These are phyloP conservation scores for Pythium chondricola DNA, from an alignment of 352 stramenopile genomes.

Conservation along the genomic window DNA sequence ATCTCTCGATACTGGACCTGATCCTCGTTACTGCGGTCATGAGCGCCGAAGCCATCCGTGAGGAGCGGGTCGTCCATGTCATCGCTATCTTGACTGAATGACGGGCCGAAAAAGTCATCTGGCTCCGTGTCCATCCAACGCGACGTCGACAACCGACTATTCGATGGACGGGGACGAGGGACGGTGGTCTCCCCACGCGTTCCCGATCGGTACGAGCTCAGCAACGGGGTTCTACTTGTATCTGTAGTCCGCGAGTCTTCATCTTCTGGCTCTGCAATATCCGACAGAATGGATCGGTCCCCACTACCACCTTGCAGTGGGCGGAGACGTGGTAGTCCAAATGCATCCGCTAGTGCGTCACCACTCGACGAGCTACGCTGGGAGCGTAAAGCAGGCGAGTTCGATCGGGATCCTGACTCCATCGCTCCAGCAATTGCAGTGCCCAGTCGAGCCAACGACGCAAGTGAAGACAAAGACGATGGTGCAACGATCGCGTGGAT, in stretches of 20 bases:
- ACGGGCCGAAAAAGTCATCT: constrained; percentile 67
- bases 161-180: not conserved
- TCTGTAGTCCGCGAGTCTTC: constrained; percentile 21
- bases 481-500: constrained; percentile 83
- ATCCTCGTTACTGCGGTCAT: not conserved
- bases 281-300: constrained; percentile 23
- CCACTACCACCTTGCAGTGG: constrained; percentile 18
- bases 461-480: constrained; percentile 61
- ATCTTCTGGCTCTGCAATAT: constrained; percentile 23
- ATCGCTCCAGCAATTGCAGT: constrained; percentile 24
- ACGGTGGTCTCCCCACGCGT: too few species aligned
- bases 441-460: constrained; percentile 20
- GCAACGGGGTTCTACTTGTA: constrained; percentile 49
- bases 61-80: constrained; percentile 12
- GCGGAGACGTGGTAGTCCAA: constrained; percentile 28
- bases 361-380: not conserved
- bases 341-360: constrained; percentile 31
- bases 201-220: constrained; percentile 40
- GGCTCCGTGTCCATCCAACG: constrained; percentile 35
- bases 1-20: constrained; percentile 8
- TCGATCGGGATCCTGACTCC: not conserved
- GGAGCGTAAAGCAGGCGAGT: constrained; percentile 1
- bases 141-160: not conserved
- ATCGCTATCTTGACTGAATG: constrained; percentile 31
- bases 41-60: not conserved